These are phyloP conservation scores for Phytophthora foliorum DNA, from an alignment of 352 stramenopile species.

Conservation along the genomic window DNA sequence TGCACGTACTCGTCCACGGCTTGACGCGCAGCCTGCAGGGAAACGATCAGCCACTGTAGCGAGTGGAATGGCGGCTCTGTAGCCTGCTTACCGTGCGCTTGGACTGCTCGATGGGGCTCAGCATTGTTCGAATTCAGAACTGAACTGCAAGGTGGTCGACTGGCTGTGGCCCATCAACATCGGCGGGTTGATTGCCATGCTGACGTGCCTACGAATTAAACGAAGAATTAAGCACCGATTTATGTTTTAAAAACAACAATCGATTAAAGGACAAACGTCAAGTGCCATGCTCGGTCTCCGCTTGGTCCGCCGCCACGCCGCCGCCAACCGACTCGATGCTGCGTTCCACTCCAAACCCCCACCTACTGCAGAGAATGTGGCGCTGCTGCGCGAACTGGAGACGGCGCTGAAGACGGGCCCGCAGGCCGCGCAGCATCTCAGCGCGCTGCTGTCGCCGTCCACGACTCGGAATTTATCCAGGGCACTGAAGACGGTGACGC, in stretches of 20 bases:
- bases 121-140: slow-evolving; percentile 20
- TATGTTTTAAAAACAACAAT: slow-evolving; percentile 1
- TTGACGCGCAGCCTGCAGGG: slow-evolving; percentile 72
- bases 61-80: neutral
- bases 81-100: slow-evolving; percentile 65
- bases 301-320: neutral
- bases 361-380: slow-evolving; percentile 41
- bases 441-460: slow-evolving; percentile 54
- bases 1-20: slow-evolving; percentile 94
- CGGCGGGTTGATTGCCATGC: slow-evolving; percentile 17
- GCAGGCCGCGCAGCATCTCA: slow-evolving; percentile 40
- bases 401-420: slow-evolving; percentile 45
- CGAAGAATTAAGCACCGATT: neutral
- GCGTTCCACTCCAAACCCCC: slow-evolving; percentile 40
- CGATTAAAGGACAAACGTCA: slow-evolving; percentile 12
- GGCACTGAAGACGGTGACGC: slow-evolving; percentile 42
- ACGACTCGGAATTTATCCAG: slow-evolving; percentile 61
- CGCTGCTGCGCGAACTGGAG: slow-evolving; percentile 56
- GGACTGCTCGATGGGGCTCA: slow-evolving; percentile 75
- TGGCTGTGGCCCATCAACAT: slow-evolving; percentile 35
- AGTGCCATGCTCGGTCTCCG: slow-evolving; percentile 21
- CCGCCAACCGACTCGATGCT: slow-evolving; percentile 5
- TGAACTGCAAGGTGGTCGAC: slow-evolving; percentile 15
- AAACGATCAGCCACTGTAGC: neutral
- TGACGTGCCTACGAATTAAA: slow-evolving; percentile 15